Conservation (phyloP, 1,284 basidiomycete species). For the Waitea zeae region DNA sequence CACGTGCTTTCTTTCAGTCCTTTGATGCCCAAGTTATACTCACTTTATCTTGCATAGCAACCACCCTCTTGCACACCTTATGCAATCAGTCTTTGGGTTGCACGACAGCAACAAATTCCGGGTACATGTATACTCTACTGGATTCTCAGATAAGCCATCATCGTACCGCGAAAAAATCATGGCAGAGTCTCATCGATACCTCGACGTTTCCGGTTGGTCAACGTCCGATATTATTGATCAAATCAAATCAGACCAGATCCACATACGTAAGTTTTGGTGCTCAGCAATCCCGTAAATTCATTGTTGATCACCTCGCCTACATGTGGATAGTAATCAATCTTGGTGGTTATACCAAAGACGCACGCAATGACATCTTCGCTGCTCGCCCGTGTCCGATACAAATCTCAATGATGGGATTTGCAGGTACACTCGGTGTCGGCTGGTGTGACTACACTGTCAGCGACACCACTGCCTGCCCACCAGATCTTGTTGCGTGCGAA, state of each 20-base stretch:
- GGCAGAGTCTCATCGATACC: slow-evolving; percentile 24
- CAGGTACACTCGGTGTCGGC: slow-evolving; percentile 35
- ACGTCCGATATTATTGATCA: slow-evolving; percentile 23
- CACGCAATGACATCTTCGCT: slow-evolving; percentile 45
- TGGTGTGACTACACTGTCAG: slow-evolving; percentile 50
- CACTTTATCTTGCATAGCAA: slow-evolving; percentile 19
- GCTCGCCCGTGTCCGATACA: slow-evolving; percentile 39
- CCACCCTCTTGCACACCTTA: slow-evolving; percentile 44
- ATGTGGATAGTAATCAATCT: slow-evolving; percentile 27
- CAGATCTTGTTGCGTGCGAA: slow-evolving; percentile 22
- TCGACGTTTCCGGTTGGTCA: slow-evolving; percentile 31
- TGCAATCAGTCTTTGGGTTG: slow-evolving; percentile 40
- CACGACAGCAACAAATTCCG: slow-evolving; percentile 29
- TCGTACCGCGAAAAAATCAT: slow-evolving; percentile 35
- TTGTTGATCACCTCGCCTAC: slow-evolving; percentile 3
- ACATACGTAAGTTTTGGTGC: slow-evolving; percentile 29
- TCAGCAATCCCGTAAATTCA: background rate
- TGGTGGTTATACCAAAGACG: slow-evolving; percentile 51
- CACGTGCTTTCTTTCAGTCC: slow-evolving; percentile 19
- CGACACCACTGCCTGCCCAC: slow-evolving; percentile 33
- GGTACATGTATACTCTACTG: slow-evolving; percentile 38
- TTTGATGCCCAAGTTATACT: too few relatives aligned
- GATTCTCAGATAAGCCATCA: slow-evolving; percentile 31
- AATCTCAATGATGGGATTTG: slow-evolving; percentile 40
- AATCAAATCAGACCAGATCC: slow-evolving; percentile 32